Evolutionary conservation across 2,329 filamentous ascomycete species (phyloP), one percentile per base, ranked within the genome.

Genomic region (Tolypocladium ophioglossoides): DNA sequence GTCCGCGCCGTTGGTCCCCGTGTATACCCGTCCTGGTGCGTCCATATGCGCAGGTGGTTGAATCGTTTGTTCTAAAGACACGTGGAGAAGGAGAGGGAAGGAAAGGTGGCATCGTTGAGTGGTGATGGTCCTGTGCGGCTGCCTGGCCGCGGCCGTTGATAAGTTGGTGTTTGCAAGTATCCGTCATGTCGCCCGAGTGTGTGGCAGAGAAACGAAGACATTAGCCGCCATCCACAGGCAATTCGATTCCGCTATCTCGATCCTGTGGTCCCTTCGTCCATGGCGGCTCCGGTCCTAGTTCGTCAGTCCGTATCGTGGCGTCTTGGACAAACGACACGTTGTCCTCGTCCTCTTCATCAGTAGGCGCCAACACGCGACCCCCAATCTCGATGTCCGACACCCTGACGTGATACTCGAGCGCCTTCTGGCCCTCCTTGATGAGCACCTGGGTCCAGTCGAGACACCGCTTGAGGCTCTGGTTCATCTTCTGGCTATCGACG

Each of bases 401-500:
- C 34, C 80, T 80, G 30, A 96, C 89, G 55, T 82, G 78, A 66
- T 96, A 96, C 50, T 87, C 86, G 2, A 99, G 78, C 0, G 94
- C 94, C 66, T 89, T 92, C 64, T 85, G 87, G 7, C 87, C 94
- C 62, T 96, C 91, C 50, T 82, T 85, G 67, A 99, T 96, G 47
- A 99, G 78, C 58, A 88, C 85, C 66, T 99, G 92, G 0, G 91
- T 95, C 81, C 89, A 92, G 60, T 85, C 84, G 37, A 96, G 78
- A 68, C 94, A 99, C 50, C 89, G 81, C 68, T 90, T 95, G 48
- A 99, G 79, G 67, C 89, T 95, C 68, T 95, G 89, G 66, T 96
- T 97, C 77, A 97, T 91, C 73, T 91, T 95, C 65, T 96, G 91
- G 61, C 87, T 94, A 67, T 96, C 91, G 40, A 91, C 76, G 10